Evolutionary conservation across 163 green algal species (phyloP), one percentile per base, ranked within the genome.

Genomic region (Scenedesmus sp.): DNA sequence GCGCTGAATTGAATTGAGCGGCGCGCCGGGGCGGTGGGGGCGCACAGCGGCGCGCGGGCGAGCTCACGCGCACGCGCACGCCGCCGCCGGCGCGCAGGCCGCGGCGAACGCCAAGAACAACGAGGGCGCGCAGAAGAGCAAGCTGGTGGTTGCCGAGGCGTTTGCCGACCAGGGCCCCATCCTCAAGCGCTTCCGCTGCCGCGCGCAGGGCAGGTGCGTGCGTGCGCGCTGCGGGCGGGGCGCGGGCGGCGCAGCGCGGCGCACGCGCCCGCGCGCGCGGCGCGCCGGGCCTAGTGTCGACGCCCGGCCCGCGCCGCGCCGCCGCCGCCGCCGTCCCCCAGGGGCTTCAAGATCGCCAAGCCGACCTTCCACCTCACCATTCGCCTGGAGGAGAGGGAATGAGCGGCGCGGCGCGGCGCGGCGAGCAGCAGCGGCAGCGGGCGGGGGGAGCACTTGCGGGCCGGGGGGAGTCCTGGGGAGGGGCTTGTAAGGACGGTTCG

Each of bases 81-180:
- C 24, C 20, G 10, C 15, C 67, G 24, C 13, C 54, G 53, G 33
- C 50, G n/a, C 56, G 53, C 86, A 95, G 90, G 95, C 94, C 60
- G 95, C 90, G 17, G 89, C 94, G 34, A 98, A 99, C 83, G 95
- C 95, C 44, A 98, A 98, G 90, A 88, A 98, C 85, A 97, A 97
- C 87, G 70, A 92, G 56, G 91, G 90, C 34, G 87, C 96, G 45
- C 86, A 89, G 48, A 98, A 98, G 88, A 83, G 87, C 54, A 93
- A 93, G 72, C 89, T 98, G 63, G 90, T 90, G 64, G 89, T 99
- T 2, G 88, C 70, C 39, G 93, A 97, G 86, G 92, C 82, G 83
- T 97, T 89, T 65, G 92, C 89, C 34, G 90, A 98, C 76, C 82
- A 89, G 70, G 95, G 90, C 34, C 89, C 90, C 15, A 78, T 87